A percentile compares a stretch with the other conserved stretches of the same genome.
phyloP scores from a whole-genome alignment of 2,329 filamentous ascomycete genomes.

The Alternaria rosae region DNA sequence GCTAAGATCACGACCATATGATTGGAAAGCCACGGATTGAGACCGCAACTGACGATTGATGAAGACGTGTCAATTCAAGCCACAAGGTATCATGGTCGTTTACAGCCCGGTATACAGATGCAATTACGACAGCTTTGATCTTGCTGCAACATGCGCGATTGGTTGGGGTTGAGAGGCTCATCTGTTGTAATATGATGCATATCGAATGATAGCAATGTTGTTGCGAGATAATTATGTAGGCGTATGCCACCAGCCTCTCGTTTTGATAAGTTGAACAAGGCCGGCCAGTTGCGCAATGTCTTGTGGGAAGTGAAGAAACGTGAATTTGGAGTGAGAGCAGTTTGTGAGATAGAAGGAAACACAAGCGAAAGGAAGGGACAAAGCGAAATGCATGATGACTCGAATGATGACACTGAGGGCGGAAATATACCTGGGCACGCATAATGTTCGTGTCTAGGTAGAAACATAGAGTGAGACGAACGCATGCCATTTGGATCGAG shows the following conservation, averaged over 20 bases:
- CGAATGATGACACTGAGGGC: background rate
- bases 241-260: background rate
- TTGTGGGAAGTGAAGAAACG: background rate
- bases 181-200: background rate
- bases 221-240: background rate
- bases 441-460: background rate
- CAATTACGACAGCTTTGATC: background rate
- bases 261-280: background rate
- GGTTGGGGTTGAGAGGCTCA: too few species aligned
- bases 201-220: background rate
- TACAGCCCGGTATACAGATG: background rate
- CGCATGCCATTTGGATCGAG: background rate
- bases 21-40: too few species aligned
- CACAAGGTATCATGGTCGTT: background rate
- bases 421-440: background rate
- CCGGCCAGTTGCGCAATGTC: background rate
- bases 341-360: background rate
- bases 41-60: background rate
- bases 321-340: background rate
- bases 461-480: background rate
- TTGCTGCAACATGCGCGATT: background rate
- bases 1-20: background rate
- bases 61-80: background rate
- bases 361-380: background rate
- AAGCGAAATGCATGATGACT: background rate